These are phyloP conservation scores for Candida tetrigidarum DNA, from an alignment of 1,139 yeast species.

Conservation along the genomic window DNA sequence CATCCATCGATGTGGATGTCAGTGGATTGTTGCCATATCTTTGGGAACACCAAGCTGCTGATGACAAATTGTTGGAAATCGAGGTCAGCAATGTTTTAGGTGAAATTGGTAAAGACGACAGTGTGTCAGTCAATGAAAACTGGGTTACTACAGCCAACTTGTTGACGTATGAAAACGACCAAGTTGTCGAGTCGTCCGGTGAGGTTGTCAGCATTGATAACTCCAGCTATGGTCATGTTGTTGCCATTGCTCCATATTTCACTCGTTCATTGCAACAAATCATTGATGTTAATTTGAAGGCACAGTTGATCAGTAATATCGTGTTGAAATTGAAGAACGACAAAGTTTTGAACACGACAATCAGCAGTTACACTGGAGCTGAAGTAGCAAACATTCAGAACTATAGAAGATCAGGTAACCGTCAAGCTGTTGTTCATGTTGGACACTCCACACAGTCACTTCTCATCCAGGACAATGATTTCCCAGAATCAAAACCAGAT, in stretches of 20 bases:
- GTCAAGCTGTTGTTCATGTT: slow-evolving; percentile 34
- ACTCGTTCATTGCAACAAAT: slow-evolving; percentile 41
- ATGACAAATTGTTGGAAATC: slow-evolving; percentile 38
- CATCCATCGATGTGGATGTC: slow-evolving; percentile 65
- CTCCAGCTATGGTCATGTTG: slow-evolving; percentile 20
- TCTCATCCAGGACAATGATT: slow-evolving; percentile 20
- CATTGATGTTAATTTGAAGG: slow-evolving; percentile 35
- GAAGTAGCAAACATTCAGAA: slow-evolving; percentile 39
- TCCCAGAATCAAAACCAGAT: slow-evolving; percentile 9
- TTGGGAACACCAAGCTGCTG: slow-evolving; percentile 44
- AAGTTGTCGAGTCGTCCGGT: slow-evolving; percentile 46
- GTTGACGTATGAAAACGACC: slow-evolving; percentile 59
- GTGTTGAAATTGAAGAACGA: slow-evolving; percentile 40
- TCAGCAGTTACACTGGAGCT: slow-evolving; percentile 31
- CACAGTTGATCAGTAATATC: slow-evolving; percentile 33
- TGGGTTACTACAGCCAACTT: slow-evolving; percentile 75
- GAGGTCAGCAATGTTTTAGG: slow-evolving; percentile 64
- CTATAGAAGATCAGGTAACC: slow-evolving; percentile 31
- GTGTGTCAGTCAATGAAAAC: slow-evolving; percentile 51
- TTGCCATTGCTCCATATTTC: slow-evolving; percentile 34
- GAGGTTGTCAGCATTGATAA: slow-evolving; percentile 28
- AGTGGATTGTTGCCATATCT: slow-evolving; percentile 67
- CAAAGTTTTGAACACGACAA: slow-evolving; percentile 26
- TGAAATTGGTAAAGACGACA: slow-evolving; percentile 28
- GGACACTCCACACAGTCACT: slow-evolving; percentile 26